These are phyloP conservation scores for Cantharellus cinnabarinus DNA, from an alignment of 768 basidiomycete genomes.

Conservation along the genomic window DNA sequence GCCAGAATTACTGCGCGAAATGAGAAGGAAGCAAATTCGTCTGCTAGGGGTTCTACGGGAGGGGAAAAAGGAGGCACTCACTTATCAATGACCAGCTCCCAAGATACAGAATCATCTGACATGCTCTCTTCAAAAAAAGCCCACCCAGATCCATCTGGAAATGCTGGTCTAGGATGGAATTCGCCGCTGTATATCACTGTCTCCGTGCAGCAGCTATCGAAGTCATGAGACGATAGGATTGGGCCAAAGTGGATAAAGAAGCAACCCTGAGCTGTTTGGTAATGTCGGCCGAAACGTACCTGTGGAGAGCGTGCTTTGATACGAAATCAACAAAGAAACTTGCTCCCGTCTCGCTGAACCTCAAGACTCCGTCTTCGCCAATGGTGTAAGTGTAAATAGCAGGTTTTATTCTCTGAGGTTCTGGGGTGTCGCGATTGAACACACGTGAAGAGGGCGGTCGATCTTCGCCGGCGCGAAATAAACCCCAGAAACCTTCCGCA, in stretches of 20 bases:
- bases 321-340: slow-evolving; percentile 72
- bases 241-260: background rate
- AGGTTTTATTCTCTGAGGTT: slow-evolving; percentile 30
- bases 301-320: slow-evolving; percentile 71
- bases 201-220: slow-evolving; percentile 23
- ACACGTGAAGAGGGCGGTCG: background rate
- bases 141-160: slow-evolving; percentile 29
- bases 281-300: slow-evolving; percentile 20
- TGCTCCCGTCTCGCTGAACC: slow-evolving; percentile 8
- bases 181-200: slow-evolving; percentile 56
- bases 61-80: slow-evolving; percentile 23
- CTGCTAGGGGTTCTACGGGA: background rate
- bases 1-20: slow-evolving; percentile 20
- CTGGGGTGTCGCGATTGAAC: background rate
- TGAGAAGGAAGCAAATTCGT: background rate
- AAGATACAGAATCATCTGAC: slow-evolving; percentile 35
- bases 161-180: slow-evolving; percentile 53
- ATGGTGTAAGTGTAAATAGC: slow-evolving; percentile 77
- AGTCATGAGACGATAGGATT: background rate
- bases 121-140: slow-evolving; percentile 34
- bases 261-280: background rate
- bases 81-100: slow-evolving; percentile 77
- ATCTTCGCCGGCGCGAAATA: slow-evolving; percentile 3
- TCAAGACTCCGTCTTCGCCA: slow-evolving; percentile 16
- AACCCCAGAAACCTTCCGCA: slow-evolving; percentile 24